A percentile compares a stretch with the other conserved stretches of the same genome.
Evolutionary conservation across 495 filamentous ascomycete species (phyloP).

Genomic region (Tuber magnatum): DNA sequence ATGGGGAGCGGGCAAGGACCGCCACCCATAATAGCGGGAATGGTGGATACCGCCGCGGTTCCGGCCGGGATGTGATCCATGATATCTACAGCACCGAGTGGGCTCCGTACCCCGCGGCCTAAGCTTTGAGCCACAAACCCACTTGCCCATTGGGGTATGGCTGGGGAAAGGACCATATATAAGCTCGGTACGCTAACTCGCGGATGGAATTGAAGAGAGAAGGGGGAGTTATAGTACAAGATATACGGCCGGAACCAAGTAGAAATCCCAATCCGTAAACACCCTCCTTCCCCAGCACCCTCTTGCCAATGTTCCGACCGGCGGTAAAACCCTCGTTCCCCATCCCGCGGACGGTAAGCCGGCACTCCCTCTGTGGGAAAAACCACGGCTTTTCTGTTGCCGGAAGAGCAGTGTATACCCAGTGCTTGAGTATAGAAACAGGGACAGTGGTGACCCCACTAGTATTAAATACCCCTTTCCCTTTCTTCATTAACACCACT

Average conservation of each 20-base stretch:
- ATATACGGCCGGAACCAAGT: conserved; percentile 43
- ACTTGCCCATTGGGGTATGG: conserved; percentile 44
- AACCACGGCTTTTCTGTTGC: conserved; percentile 54
- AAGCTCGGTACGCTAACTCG: conserved; percentile 43
- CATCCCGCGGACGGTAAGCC: conserved; percentile 45
- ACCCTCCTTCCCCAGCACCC: conserved; percentile 43
- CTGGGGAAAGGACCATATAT: conserved; percentile 43
- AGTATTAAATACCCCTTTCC: conserved; percentile 47
- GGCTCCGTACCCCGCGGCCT: conserved; percentile 44
- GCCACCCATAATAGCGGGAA: conserved; percentile 41
- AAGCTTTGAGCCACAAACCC: conserved; percentile 45
- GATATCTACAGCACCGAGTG: conserved; percentile 44
- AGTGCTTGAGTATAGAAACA: conserved; percentile 52
- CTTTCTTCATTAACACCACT: not conserved
- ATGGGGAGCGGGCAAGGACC: conserved; percentile 29
- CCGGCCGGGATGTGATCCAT: conserved; percentile 45
- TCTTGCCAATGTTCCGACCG: conserved; percentile 42
- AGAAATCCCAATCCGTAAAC: conserved; percentile 47
- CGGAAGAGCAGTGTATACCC: conserved; percentile 56
- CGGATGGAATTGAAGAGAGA: conserved; percentile 36
- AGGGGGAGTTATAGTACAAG: conserved; percentile 42
- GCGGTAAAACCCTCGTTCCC: conserved; percentile 44
- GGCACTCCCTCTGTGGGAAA: conserved; percentile 34
- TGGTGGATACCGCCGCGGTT: conserved; percentile 48
- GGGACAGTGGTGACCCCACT: conserved; percentile 48